Base-by-base conservation (phyloP, 1,139 yeast genomes). In the Sugiyamaella paludigena region DNA sequence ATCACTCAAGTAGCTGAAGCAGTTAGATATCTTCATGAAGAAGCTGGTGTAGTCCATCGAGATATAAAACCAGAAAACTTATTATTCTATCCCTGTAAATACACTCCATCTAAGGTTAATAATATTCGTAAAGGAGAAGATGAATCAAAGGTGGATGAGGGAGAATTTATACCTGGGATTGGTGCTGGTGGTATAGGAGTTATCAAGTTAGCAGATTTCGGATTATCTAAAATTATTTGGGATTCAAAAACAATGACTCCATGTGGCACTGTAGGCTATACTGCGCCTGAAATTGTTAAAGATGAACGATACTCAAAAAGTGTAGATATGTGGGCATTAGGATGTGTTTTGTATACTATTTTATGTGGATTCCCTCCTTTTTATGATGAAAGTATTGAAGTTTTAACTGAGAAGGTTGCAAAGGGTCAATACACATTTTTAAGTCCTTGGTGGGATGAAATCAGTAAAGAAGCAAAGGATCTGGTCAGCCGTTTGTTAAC, bases 401-500 rank as follows among this genome's bases (percentile, higher is more conserved):
- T 78, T n/a, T 71, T 91, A 55, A 87, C 96, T 0, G 80, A 78
- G 58, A 89, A 89, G 65, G 95, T 91, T 38, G 81, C 94, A 10
- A 75, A 75, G 47, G 97, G 97, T 27, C 86, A 87, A 59, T 91
- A 77, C 65, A 83, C 86, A 12, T 91, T 89, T 65, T 72, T 91
- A 51, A 74, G 81, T 50, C 98, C 98, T 0, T 91, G 98, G 98
- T 91, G 98, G 98, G 97, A 91, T 67, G 96, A 91, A 60, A 85
- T 91, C 37, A 79, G 87, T 52, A 65, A 61, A 36, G 87, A 84
- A 16, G 98, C 96, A 7, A 88, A 88, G 66, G 73, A 78, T 58
- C 82, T 95, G 68, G 96, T 91, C 8, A 68, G 80, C 4, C 81
- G 77, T 60, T 73, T 91, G 50, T 72, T 91, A 48, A 88, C 95